Conservation (phyloP, 192 early-diverging fungal species). For the Coemansia sp. region DNA sequence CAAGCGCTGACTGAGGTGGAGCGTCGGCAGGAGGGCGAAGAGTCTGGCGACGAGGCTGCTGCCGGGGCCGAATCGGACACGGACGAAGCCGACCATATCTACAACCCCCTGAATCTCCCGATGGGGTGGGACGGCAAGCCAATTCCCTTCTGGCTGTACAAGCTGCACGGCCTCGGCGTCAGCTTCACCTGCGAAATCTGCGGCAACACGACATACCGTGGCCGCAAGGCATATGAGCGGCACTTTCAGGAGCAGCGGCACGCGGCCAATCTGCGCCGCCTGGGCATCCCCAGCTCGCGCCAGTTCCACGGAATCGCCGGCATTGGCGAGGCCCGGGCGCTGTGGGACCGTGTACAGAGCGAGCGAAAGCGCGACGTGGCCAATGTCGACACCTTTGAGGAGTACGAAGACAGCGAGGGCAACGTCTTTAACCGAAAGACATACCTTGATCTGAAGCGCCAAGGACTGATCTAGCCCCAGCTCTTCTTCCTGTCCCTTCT, state of each 20-base stretch:
- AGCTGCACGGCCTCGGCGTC: conserved; percentile 90
- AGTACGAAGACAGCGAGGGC: conserved; percentile 78
- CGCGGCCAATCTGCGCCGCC: conserved; percentile 85
- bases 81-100: conserved; percentile 84
- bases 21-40: conserved; percentile 63
- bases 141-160: conserved; percentile 98
- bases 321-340: conserved; percentile 81
- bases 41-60: conserved; percentile 13
- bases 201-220: conserved; percentile 91
- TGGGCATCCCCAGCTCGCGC: conserved; percentile 83
- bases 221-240: conserved; percentile 90
- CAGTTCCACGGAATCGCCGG: conserved; percentile 88
- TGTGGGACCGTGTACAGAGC: conserved; percentile 82
- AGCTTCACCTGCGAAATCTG: conserved; percentile 97
- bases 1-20: conserved; percentile 88
- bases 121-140: conserved; percentile 98
- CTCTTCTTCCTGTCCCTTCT: background rate
- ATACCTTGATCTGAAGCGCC: conserved; percentile 76
- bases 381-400: conserved; percentile 82
- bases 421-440: conserved; percentile 87
- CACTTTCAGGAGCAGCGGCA: conserved; percentile 96
- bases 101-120: conserved; percentile 94
- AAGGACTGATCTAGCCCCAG: conserved; percentile 61
- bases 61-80: conserved; percentile 65
- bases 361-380: conserved; percentile 57